Conservation (phyloP, 2,329 filamentous ascomycete species). For the Talaromyces sp. region DNA sequence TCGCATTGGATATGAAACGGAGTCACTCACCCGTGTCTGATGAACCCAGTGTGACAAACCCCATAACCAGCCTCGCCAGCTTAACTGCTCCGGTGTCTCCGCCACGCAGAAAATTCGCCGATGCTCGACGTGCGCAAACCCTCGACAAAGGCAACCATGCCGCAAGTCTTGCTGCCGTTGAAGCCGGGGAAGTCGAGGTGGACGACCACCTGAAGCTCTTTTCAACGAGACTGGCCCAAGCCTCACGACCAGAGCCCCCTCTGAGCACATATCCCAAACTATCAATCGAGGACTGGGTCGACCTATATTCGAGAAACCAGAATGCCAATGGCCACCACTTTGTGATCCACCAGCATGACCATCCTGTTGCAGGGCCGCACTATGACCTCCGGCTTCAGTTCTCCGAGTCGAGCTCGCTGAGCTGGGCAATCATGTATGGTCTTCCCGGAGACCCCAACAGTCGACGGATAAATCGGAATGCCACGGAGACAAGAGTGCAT, state of each 20-base stretch:
- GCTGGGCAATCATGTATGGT: slow-evolving; percentile 61
- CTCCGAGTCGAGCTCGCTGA: slow-evolving; percentile 60
- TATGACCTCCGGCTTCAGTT: slow-evolving; percentile 68
- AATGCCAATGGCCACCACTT: slow-evolving; percentile 51
- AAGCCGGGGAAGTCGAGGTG: slow-evolving; percentile 47
- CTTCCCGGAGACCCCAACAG: slow-evolving; percentile 56
- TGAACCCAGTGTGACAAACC: background rate
- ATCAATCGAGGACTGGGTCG: slow-evolving; percentile 36
- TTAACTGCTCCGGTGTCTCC: slow-evolving; percentile 24
- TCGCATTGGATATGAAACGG: slow-evolving; percentile 11
- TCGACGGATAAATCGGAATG: slow-evolving; percentile 51
- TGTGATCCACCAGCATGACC: slow-evolving; percentile 68
- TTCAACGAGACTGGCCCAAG: slow-evolving; percentile 33
- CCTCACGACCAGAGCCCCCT: slow-evolving; percentile 18
- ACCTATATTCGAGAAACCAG: slow-evolving; percentile 45
- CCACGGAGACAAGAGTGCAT: slow-evolving; percentile 58
- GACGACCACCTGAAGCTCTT: slow-evolving; percentile 47
- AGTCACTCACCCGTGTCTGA: background rate
- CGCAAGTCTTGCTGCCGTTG: slow-evolving; percentile 39
- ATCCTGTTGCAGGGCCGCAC: slow-evolving; percentile 62
- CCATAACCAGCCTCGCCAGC: slow-evolving; percentile 9
- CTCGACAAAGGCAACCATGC: background rate
- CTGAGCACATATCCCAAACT: slow-evolving; percentile 26
- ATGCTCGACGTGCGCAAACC: background rate
- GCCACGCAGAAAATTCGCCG: slow-evolving; percentile 14